These are phyloP conservation scores for Botrytis squamosa DNA, from an alignment of 2,329 filamentous ascomycete species.

Conservation along the genomic window DNA sequence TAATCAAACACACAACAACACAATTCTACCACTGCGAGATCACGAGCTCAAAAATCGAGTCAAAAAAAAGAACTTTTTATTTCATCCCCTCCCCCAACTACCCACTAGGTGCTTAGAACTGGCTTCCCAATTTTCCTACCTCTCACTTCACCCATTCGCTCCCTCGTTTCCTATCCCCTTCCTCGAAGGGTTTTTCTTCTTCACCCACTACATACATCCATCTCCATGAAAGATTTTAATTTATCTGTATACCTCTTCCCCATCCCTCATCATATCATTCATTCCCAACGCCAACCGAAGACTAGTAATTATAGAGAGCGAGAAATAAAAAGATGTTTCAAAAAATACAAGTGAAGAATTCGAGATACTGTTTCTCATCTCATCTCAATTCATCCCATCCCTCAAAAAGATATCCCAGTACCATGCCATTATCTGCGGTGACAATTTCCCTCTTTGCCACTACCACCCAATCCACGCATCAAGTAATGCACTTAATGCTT, in stretches of 20 bases:
- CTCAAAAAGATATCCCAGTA: neutral
- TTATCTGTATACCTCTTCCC: neutral
- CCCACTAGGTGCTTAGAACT: neutral
- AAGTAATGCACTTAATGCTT: conserved; percentile 43
- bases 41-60: neutral
- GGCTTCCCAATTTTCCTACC: neutral
- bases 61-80: neutral
- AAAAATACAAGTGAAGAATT: conserved; percentile 3
- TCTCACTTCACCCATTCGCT: neutral
- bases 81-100: neutral
- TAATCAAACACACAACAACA: neutral
- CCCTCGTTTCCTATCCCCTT: no score
- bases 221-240: neutral
- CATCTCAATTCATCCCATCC: neutral
- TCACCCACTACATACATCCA: neutral
- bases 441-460: neutral
- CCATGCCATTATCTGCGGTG: neutral
- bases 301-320: neutral
- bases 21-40: neutral
- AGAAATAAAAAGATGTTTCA: neutral
- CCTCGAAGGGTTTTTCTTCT: neutral
- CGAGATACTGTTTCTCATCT: neutral
- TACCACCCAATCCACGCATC: neutral
- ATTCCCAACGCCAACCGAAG: neutral
- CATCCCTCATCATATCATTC: neutral